Evolutionary conservation across 805 yeast genomes (phyloP).

Genomic region (Ascoidea rubescens): DNA sequence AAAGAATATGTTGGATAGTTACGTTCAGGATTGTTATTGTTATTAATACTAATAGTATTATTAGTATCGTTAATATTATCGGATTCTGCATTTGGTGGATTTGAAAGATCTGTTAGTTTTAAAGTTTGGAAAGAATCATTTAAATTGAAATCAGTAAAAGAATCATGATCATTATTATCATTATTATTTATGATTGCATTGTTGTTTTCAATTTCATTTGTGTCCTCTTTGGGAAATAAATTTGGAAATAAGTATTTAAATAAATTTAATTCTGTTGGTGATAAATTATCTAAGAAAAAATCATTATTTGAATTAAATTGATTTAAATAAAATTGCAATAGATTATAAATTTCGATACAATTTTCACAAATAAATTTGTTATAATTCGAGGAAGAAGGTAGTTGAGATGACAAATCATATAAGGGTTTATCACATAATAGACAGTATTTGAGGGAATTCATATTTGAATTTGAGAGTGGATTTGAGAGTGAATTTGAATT

Average conservation of each 20-base stretch:
- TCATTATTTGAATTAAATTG: not conserved
- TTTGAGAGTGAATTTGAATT: not conserved
- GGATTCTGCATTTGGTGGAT: not conserved
- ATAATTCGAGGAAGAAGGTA: slow-evolving; percentile 1
- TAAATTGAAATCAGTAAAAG: too few relatives aligned
- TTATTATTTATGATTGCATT: too few relatives aligned
- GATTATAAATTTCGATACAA: slow-evolving; percentile 8
- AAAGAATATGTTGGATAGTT: not conserved
- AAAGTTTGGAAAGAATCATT: not conserved
- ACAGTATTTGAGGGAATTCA: slow-evolving; percentile 26
- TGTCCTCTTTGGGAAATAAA: too few relatives aligned
- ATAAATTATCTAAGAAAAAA: too few relatives aligned
- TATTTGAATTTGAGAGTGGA: slow-evolving; percentile 2
- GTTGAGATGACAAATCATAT: slow-evolving; percentile 39
- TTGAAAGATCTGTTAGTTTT: not conserved
- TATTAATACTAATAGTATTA: too few relatives aligned
- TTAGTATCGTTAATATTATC: too few relatives aligned
- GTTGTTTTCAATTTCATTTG: too few relatives aligned
- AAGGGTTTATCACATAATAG: slow-evolving; percentile 59
- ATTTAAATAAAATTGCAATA: slow-evolving; percentile 2
- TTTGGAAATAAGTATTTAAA: not conserved
- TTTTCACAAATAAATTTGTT: slow-evolving; percentile 9
- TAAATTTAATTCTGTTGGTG: not conserved
- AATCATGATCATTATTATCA: too few relatives aligned
- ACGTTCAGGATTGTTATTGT: not conserved